Base-by-base conservation (phyloP, 164 flowering plant species). In the Vitis vinifera region DNA sequence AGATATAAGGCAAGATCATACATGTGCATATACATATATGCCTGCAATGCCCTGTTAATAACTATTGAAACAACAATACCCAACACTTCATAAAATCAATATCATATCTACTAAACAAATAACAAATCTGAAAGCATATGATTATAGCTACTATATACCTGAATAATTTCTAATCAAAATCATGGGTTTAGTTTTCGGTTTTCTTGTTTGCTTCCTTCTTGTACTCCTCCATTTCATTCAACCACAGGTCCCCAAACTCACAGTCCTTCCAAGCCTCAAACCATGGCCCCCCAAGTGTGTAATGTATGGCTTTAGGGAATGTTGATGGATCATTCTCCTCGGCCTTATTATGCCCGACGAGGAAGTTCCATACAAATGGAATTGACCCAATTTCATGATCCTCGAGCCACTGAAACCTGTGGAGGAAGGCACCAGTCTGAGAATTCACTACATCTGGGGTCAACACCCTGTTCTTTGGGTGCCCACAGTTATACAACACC, bases 261-360 rank as follows among this genome's bases (percentile, higher is more conserved):
- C 98, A 94, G 69, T 91, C 75, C 81, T 89, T 92, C 88, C 90
- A 91, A 0, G 87, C 85, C 70, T 92, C 97, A 74, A 94, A 94
- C 99, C 99, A 94, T 0, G 99, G 99, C 17, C 99, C 99, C 8
- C 99, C 99, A 37, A 80, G 81, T 8, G 99, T 94, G 55, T 92
- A 94, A 76, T 94, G 99, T 55, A 94, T 84, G 1, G 99, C 97
- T 65, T 86, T 94, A 0, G 99, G 98, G 19, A 27, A 74, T 0
- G 93, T 84, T 1, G 71, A 57, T 0, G 83, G 79, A 66, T 92
- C 93, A 23, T 77, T 82, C 68, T 87, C 88, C 19, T 82, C 94
- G 61, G 86, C 91, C 78, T 77, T 68, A 71, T 94, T 91, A 73
- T 94, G 97, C 9, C 99, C 99, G 44, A 89, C 99, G n/a, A 94